Percentiles rank a stretch among this genome's conserved stretches.
phyloP scores from a whole-genome alignment of 371 early-diverging fungal genomes.

The Rhizopus delemar region DNA sequence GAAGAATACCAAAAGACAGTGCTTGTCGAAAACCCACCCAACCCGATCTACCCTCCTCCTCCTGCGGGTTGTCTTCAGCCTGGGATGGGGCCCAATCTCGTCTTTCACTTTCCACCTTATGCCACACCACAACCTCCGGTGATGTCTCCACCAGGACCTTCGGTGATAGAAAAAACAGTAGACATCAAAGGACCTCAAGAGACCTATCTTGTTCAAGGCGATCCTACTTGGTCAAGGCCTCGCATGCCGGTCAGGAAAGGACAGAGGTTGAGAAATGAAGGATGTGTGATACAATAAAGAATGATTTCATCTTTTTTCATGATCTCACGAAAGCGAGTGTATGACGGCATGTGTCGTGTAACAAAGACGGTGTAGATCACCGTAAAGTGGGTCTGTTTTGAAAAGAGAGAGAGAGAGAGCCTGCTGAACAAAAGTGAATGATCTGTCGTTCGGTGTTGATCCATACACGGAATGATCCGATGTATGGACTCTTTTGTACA shows the following conservation, averaged over 20 bases:
- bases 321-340: too few species aligned
- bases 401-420: too few species aligned
- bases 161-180: constrained; percentile 1
- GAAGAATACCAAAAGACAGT: background rate
- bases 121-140: background rate
- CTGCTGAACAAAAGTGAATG: too few species aligned
- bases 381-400: too few species aligned
- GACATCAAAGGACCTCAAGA: background rate
- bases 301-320: too few species aligned
- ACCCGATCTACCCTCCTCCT: background rate
- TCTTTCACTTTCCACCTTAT: constrained; percentile 20
- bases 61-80: constrained; percentile 4
- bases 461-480: too few species aligned
- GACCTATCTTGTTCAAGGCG: constrained; percentile 15
- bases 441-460: too few species aligned
- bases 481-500: too few species aligned
- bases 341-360: too few species aligned
- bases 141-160: background rate
- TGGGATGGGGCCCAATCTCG: constrained; percentile 27
- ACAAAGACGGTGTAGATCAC: too few species aligned
- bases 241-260: constrained; percentile 15
- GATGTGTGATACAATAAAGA: constrained; percentile 13
- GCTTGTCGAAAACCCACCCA: background rate
- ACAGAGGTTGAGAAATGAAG: constrained; percentile 6
- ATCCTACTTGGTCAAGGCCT: constrained; percentile 22